Base-by-base conservation (phyloP, 164 flowering plant genomes). In the Santalum album region DNA sequence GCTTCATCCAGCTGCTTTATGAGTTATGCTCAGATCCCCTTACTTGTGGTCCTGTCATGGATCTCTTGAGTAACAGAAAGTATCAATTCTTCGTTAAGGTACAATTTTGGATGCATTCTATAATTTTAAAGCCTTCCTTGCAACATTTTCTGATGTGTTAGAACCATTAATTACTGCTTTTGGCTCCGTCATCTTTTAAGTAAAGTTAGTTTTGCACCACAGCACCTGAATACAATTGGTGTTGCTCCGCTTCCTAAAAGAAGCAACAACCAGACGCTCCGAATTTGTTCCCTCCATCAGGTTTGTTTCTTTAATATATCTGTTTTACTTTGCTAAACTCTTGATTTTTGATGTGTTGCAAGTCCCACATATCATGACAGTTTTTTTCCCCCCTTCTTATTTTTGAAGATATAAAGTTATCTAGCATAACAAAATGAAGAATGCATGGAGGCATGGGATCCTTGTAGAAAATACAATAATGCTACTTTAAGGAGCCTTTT, bases 201-300 rank as follows among this genome's bases (percentile, higher is more conserved):
- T 19, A 23, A 12, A 32, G 20, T 26, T 42, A 46, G n/a, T 55
- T 51, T 25, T 64, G 1, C 25, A 25, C 68, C 38, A 34, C 84
- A 90, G 97, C 97, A 94, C 55, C 74, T 94, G 62, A 80, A 81
- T 64, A 73, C 83, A 22, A 60, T 90, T 65, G 95, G 88, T 52
- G 66, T 77, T 63, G 78, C 84, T 67, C 87, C 95, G 46, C 97
- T 94, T 66, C 99, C 97, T 51, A 90, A 84, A 69, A 74, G 97
- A 54, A 90, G 62, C 65, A 70, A 56, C 67, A 75, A 74, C 60
- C 97, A 90, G 75, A 61, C 79, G 20, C 81, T 87, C 48, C 96
- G 99, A 40, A 81, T 86, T 61, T 84, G 96, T 71, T 82, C 96
- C 5, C 94, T 94, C 43, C 99, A 94, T 68, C 96, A 90, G 99